Conservation (phyloP, 2,329 filamentous ascomycete genomes). For the Nemania diffusa region DNA sequence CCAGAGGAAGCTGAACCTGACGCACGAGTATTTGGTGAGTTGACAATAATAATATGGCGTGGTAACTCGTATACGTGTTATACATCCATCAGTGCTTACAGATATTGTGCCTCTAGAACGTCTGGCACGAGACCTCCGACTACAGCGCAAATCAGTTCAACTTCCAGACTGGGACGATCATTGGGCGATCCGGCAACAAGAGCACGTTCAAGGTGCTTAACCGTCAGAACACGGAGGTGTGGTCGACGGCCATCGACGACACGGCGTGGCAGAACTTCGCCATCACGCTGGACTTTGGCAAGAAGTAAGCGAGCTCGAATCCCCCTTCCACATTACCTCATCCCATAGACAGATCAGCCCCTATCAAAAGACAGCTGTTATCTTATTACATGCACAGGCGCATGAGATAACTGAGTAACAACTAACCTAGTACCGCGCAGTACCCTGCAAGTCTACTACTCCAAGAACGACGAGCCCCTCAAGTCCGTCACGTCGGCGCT, state of each 20-base stretch:
- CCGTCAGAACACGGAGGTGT: slow-evolving; percentile 53
- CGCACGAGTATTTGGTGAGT: slow-evolving; percentile 49
- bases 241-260: slow-evolving; percentile 55
- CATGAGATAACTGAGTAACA: not conserved
- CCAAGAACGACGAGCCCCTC: slow-evolving; percentile 58
- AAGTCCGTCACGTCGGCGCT: slow-evolving; percentile 58
- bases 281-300: slow-evolving; percentile 63
- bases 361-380: too few relatives aligned
- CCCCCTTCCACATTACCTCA: not conserved
- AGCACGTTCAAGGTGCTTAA: slow-evolving; percentile 57
- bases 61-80: slow-evolving; percentile 36
- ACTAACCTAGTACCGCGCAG: slow-evolving; percentile 47
- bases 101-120: slow-evolving; percentile 40
- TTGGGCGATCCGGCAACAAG: slow-evolving; percentile 51
- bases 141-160: slow-evolving; percentile 51
- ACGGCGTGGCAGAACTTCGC: slow-evolving; percentile 71
- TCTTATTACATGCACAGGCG: not conserved
- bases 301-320: slow-evolving; percentile 57
- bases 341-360: too few relatives aligned
- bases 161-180: slow-evolving; percentile 49
- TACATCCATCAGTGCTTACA: slow-evolving; percentile 14
- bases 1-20: slow-evolving; percentile 46
- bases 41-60: not conserved
- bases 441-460: slow-evolving; percentile 68
- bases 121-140: slow-evolving; percentile 48